Base-by-base conservation (phyloP, 768 basidiomycete genomes). In the Podaxis mareebaensis region DNA sequence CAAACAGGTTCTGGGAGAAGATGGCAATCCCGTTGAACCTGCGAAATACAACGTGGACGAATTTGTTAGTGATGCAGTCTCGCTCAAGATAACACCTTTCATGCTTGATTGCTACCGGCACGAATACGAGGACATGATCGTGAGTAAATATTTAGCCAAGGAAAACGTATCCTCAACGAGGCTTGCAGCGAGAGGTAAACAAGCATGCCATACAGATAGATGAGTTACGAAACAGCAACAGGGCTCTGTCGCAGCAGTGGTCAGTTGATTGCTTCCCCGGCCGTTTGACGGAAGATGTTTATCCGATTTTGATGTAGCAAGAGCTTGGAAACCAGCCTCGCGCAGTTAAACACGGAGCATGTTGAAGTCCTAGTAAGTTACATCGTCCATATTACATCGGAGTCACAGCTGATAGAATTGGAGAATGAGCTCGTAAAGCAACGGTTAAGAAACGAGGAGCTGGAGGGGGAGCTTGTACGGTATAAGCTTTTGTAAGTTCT, bases 391-490 rank as follows among this genome's bases (percentile, higher is more conserved):
- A n/a, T 40, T 48, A 13, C 48, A 42, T 15, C 22, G 38, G 38
- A 13, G 3, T 40, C 2, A 59, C 38, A 4, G 7, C 58, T 26
- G 7, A 40, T 64, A 40, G 44, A 13, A 13, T n/a, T 49, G n/a
- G n/a, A 94, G 92, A 94, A 96, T 68, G 90, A 96, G 72, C 84
- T 99, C 3, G 97, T 99, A 3, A 93, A 89, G 79, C 83, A 89
- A 62, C 86, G 95, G 57, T 77, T 99, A 44, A 87, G 89, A 64
- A 92, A 93, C 67, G 96, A 99, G 72, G 95, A 98, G 72, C 81
- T 96, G 64, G 97, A 99, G 74, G 84, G 88, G 62, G 94, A 99
- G 73, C 85, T 99, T 17, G 96, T 99, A 42, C 87, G 91, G 46
- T 98, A 97, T 77, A 97, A 97, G 77, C 78, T 97, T 51, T 73